Percentiles rank a stretch among this genome's conserved stretches.
Evolutionary conservation across 1,284 basidiomycete genomes (phyloP).

Genomic region (Apiotrichum domesticum): DNA sequence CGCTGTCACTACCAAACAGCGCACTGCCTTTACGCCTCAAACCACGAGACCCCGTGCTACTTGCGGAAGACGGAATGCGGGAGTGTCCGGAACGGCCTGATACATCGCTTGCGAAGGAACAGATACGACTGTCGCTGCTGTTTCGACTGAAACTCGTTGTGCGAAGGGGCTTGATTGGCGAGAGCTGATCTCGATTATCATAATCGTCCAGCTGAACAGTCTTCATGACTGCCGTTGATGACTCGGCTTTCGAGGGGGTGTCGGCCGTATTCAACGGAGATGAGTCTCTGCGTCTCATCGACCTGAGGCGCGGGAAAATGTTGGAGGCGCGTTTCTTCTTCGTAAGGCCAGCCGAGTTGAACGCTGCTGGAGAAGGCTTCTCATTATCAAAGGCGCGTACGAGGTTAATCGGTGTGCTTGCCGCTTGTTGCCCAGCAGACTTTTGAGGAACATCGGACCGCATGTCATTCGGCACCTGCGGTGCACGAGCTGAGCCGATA

Average conservation of each 20-base stretch:
- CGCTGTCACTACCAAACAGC: constrained; percentile 29
- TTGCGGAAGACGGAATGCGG: constrained; percentile 13
- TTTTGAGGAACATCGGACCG: constrained; percentile 8
- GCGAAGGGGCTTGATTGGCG: constrained; percentile 11
- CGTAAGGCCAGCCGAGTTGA: constrained; percentile 42
- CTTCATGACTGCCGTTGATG: neutral
- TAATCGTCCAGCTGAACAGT: constrained; percentile 7
- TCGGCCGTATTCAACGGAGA: constrained; percentile 1
- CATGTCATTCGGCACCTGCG: neutral
- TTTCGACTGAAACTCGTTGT: constrained; percentile 5
- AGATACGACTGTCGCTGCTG: constrained; percentile 12
- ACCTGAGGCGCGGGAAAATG: constrained; percentile 1
- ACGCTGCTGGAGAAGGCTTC: constrained; percentile 44
- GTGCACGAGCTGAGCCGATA: neutral
- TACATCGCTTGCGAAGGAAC: constrained; percentile 13
- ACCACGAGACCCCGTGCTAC: constrained; percentile 30
- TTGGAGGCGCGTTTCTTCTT: constrained; percentile 41
- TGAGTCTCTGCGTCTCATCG: neutral
- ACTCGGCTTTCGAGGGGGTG: constrained; percentile 2
- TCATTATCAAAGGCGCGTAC: constrained; percentile 28
- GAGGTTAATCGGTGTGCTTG: constrained; percentile 29
- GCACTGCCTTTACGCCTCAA: constrained; percentile 43
- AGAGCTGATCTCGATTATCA: constrained; percentile 10
- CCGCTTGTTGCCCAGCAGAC: neutral
- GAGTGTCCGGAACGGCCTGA: constrained; percentile 11